Evolutionary conservation across 1,284 basidiomycete genomes (phyloP).

Genomic region (Cerioporus squamosus): DNA sequence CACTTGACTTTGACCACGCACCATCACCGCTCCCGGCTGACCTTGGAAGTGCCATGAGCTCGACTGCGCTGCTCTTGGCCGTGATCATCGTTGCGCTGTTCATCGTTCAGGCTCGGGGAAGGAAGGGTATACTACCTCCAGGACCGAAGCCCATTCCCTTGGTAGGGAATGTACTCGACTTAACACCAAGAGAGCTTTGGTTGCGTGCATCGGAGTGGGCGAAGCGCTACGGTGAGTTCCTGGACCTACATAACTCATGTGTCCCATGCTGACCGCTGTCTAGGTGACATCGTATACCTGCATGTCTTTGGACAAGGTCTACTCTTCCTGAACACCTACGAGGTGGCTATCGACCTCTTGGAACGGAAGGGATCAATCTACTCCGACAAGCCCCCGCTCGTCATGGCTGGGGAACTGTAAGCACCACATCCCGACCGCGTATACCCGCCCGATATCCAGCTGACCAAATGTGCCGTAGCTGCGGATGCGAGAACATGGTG

Average conservation of each 20-base stretch:
- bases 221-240: constrained; percentile 30
- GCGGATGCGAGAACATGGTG: constrained; percentile 73
- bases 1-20: too few species aligned
- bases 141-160: constrained; percentile 68
- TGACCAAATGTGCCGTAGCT: constrained; percentile 36
- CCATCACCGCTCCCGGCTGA: too few species aligned
- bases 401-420: constrained; percentile 63
- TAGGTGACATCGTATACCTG: constrained; percentile 67
- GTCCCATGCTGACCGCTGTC: not conserved
- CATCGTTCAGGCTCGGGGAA: constrained; percentile 12
- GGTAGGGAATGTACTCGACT: constrained; percentile 63
- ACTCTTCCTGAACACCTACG: constrained; percentile 63
- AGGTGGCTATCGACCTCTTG: constrained; percentile 61
- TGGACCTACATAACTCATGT: not conserved
- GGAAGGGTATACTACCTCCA: constrained; percentile 45
- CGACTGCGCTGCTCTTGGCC: not conserved
- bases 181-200: constrained; percentile 56
- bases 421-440: constrained; percentile 11
- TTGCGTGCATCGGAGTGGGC: constrained; percentile 35
- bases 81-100: constrained; percentile 14
- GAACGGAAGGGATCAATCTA: constrained; percentile 71
- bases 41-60: not conserved
- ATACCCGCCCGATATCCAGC: not conserved
- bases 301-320: constrained; percentile 66
- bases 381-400: constrained; percentile 68